Percentiles rank a stretch among this genome's conserved stretches.
Evolutionary conservation across 1,139 yeast species (phyloP).

Genomic region (Pichia sp.): DNA sequence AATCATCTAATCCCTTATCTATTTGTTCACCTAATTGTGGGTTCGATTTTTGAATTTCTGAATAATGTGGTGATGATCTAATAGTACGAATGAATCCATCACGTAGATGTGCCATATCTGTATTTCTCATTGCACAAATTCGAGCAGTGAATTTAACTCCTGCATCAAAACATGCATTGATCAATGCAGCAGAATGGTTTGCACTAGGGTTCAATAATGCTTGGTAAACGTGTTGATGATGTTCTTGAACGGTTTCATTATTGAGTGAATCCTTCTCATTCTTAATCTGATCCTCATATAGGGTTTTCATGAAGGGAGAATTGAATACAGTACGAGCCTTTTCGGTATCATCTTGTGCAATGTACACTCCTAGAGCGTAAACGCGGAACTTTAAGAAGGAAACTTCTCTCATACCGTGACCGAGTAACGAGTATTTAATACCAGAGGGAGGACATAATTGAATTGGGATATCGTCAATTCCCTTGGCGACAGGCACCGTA

Average conservation of each 20-base stretch:
- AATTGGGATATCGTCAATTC: background rate
- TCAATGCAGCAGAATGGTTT: conserved; percentile 48
- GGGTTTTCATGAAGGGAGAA: conserved; percentile 31
- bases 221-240: conserved; percentile 23
- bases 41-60: conserved; percentile 27
- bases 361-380: conserved; percentile 77
- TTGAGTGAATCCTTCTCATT: background rate
- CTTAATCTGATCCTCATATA: conserved; percentile 19
- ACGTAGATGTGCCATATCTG: conserved; percentile 81
- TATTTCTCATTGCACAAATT: conserved; percentile 77
- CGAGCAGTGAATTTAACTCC: conserved; percentile 57
- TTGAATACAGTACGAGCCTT: conserved; percentile 40
- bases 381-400: conserved; percentile 81
- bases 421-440: conserved; percentile 38
- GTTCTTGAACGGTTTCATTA: background rate
- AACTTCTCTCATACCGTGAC: conserved; percentile 76
- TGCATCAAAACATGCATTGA: conserved; percentile 50
- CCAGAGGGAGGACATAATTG: too few relatives aligned
- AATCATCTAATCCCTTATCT: conserved; percentile 47
- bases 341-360: conserved; percentile 50
- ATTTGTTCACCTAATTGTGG: conserved; percentile 29
- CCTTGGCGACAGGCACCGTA: too few relatives aligned
- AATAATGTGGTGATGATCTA: conserved; percentile 46
- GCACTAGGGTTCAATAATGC: conserved; percentile 9
- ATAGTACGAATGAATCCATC: conserved; percentile 85